phyloP scores from a whole-genome alignment of 495 filamentous ascomycete species.

The Podospora sp. region DNA sequence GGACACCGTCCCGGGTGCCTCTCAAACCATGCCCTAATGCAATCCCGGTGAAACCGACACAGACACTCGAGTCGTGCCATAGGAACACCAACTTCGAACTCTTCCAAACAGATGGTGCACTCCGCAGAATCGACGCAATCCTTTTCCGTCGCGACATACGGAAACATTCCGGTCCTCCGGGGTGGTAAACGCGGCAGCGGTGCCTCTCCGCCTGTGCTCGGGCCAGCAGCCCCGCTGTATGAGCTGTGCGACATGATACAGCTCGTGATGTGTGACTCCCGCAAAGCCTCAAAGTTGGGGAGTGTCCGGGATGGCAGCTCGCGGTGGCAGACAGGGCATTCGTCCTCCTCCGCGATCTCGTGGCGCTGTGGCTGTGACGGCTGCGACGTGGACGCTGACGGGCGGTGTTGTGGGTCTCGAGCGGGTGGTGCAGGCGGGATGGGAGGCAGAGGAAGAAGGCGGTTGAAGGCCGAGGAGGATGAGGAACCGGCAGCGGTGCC shows the following conservation, averaged over 20 bases:
- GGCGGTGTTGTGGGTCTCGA: slow-evolving; percentile 28
- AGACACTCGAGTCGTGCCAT: slow-evolving; percentile 89
- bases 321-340: slow-evolving; percentile 85
- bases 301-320: slow-evolving; percentile 68
- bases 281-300: slow-evolving; percentile 59
- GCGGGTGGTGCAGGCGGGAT: slow-evolving; percentile 7
- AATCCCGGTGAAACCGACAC: slow-evolving; percentile 84
- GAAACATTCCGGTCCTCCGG: slow-evolving; percentile 54
- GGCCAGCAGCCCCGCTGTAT: slow-evolving; percentile 31
- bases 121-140: slow-evolving; percentile 83
- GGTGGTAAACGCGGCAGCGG: slow-evolving; percentile 34
- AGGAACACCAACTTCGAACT: slow-evolving; percentile 81
- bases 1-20: slow-evolving; percentile 57
- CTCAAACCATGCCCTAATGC: slow-evolving; percentile 61
- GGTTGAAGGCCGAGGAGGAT: neutral
- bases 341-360: slow-evolving; percentile 73
- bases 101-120: slow-evolving; percentile 95
- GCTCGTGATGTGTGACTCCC: slow-evolving; percentile 74
- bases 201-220: slow-evolving; percentile 21
- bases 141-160: slow-evolving; percentile 85
- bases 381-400: slow-evolving; percentile 22
- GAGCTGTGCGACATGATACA: slow-evolving; percentile 67
- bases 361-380: slow-evolving; percentile 27
- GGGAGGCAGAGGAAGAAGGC: neutral
- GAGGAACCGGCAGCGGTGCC: slow-evolving; percentile 9